These are phyloP conservation scores for Lepidium africanum DNA, from an alignment of 345 rosid genomes.

Conservation along the genomic window DNA sequence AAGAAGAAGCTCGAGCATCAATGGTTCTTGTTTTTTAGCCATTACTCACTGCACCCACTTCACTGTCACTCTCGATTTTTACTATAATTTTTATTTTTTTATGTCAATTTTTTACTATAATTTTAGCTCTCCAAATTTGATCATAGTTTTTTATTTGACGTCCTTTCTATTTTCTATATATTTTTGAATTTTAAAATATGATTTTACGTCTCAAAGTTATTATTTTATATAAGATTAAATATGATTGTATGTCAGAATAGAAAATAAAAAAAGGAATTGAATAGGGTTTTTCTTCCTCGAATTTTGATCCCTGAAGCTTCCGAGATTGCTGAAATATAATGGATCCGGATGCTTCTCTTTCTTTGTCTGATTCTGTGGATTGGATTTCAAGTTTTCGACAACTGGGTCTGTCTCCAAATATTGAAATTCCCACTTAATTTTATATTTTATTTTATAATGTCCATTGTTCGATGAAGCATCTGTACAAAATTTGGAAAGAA, in stretches of 20 bases:
- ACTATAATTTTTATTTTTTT: background rate
- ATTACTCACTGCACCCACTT: slow-evolving; percentile 32
- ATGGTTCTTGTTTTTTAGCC: slow-evolving; percentile 34
- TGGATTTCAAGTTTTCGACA: slow-evolving; percentile 54
- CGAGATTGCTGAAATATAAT: slow-evolving; percentile 29
- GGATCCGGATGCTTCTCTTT: slow-evolving; percentile 45
- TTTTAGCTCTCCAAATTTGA: background rate
- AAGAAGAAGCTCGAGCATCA: slow-evolving; percentile 35
- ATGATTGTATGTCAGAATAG: slow-evolving; percentile 19
- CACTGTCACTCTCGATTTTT: slow-evolving; percentile 24
- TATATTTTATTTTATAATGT: background rate
- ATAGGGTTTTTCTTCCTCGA: slow-evolving; percentile 16
- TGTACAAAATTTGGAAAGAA: slow-evolving; percentile 28
- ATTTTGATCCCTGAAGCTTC: slow-evolving; percentile 46
- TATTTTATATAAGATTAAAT: background rate
- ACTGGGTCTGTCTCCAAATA: slow-evolving; percentile 36
- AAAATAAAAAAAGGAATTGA: background rate
- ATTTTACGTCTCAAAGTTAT: background rate
- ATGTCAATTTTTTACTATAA: background rate
- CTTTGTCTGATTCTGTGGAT: slow-evolving; percentile 34
- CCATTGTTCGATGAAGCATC: slow-evolving; percentile 24
- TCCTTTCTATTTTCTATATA: no score
- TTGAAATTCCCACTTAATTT: background rate
- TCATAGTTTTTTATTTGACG: no score
- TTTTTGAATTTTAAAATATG: no score